Percentiles rank a stretch among this genome's conserved stretches.
Conservation (phyloP, 805 yeast species). For the Zygosaccharomyces lentus region DNA sequence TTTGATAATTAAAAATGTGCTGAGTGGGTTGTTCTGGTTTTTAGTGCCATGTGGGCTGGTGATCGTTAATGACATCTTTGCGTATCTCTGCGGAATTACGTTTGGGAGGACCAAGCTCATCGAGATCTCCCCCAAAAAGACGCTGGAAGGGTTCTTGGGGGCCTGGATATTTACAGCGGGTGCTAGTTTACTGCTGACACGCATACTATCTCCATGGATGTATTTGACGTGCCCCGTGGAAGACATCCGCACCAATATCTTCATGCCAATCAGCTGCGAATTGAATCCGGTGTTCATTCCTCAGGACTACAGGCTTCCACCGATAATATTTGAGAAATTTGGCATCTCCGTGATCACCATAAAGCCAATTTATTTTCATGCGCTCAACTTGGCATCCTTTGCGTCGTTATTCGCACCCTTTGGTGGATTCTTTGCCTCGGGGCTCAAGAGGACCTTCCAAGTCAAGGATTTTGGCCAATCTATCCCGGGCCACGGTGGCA, state of each 20-base stretch:
- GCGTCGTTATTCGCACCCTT: conserved; percentile 97
- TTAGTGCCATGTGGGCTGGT: conserved; percentile 87
- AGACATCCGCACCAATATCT: conserved; percentile 56
- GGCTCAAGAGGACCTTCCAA: conserved; percentile 93
- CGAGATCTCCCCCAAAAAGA: conserved; percentile 92
- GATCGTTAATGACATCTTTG: conserved; percentile 91
- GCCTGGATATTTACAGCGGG: conserved; percentile 93
- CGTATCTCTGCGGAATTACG: conserved; percentile 94
- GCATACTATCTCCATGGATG: conserved; percentile 56
- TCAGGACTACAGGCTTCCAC: conserved; percentile 73
- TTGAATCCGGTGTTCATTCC: conserved; percentile 87
- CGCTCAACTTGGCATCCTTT: conserved; percentile 81
- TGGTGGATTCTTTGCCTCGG: conserved; percentile 97
- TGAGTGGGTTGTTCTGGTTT: conserved; percentile 93
- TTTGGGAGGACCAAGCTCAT: conserved; percentile 91
- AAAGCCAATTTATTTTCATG: conserved; percentile 89
- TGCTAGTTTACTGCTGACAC: conserved; percentile 64
- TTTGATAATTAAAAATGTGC: conserved; percentile 81
- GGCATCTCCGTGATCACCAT: conserved; percentile 51
- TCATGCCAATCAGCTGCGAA: conserved; percentile 65
- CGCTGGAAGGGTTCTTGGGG: conserved; percentile 95
- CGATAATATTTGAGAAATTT: conserved; percentile 49
- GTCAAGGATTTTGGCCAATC: conserved; percentile 98
- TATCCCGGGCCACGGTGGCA: conserved; percentile 98
- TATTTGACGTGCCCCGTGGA: conserved; percentile 87